phyloP scores from a whole-genome alignment of 441 rosid species.

The Mallotus japonicus region DNA sequence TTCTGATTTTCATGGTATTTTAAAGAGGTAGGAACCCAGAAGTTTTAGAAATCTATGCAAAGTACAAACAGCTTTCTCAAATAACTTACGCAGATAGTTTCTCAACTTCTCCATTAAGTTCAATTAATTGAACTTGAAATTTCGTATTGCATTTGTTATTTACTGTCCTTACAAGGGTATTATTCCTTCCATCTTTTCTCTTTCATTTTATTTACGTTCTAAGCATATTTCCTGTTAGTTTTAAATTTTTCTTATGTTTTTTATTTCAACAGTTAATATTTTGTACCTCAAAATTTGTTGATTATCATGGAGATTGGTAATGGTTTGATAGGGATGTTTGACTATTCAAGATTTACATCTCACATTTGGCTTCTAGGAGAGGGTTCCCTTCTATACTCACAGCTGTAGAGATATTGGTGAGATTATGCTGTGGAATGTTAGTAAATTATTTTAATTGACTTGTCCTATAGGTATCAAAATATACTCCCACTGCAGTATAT shows the following conservation, averaged over 20 bases:
- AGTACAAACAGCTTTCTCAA: background rate
- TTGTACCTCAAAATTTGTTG: conserved; percentile 10
- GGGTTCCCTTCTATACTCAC: background rate
- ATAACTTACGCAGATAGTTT: background rate
- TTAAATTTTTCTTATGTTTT: background rate
- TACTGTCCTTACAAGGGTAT: background rate
- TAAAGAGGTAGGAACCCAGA: background rate
- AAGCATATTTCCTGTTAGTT: background rate
- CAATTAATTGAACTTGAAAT: background rate
- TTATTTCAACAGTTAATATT: background rate
- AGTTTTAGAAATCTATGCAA: background rate
- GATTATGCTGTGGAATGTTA: conserved; percentile 7
- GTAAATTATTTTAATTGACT: background rate
- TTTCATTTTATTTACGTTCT: background rate
- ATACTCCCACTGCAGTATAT: background rate
- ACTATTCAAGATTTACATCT: conserved; percentile 3
- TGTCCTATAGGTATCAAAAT: background rate
- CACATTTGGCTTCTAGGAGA: conserved; percentile 17
- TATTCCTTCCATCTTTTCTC: background rate
- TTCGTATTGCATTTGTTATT: background rate
- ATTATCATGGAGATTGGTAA: background rate
- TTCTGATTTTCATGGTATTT: background rate
- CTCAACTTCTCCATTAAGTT: background rate
- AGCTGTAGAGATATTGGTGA: conserved; percentile 8
- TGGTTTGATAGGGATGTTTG: conserved; percentile 1